Evolutionary conservation across 768 basidiomycete species (phyloP), one percentile per base, ranked within the genome.

Genomic region (Tulasnella sp.): DNA sequence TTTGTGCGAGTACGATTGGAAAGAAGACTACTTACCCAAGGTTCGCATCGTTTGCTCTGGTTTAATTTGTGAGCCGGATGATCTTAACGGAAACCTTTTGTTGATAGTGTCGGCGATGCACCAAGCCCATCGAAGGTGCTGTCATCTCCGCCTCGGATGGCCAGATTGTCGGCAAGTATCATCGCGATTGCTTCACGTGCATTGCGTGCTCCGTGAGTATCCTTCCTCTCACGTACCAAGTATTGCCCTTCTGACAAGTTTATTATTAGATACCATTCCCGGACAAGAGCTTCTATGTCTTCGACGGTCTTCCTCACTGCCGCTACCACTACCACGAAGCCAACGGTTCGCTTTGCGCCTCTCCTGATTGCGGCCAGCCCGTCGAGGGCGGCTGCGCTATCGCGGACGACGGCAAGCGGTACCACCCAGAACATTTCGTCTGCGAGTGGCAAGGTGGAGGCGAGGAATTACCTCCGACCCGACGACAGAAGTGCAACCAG

Each of bases 121-220:
- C 89, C 82, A 82, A 91, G 29, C 91, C 94, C 0, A 98, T 98
- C 69, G 96, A 98, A 85, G 94, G 90, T 79, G 91, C 92, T 81
- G 96, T 95, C 29, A 93, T 98, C 29, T 95, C 93, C 29, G 93
- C 92, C 6, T 90, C 92, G 16, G 96, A 98, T 82, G 96, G 96
- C 2, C 96, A 97, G 84, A 87, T 98, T 70, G 96, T 96, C 84
- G 96, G 96, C 79, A 98, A 98, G 83, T 97, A 96, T 84, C 96
- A 97, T 82, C 89, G 90, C 78, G 90, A 91, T 51, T 98, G 96
- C 85, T 98, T 98, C 83, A 94, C 91, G 81, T 98, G 96, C 84
- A 87, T 90, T 79, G 89, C 86, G 3, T 98, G 96, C 84, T 89
- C 93, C 82, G 92, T 93, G 83, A 78, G 87, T 84, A 39, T 51